These are phyloP conservation scores for Waltiozyma sp. DNA, from an alignment of 1,139 yeast genomes.

Conservation along the genomic window DNA sequence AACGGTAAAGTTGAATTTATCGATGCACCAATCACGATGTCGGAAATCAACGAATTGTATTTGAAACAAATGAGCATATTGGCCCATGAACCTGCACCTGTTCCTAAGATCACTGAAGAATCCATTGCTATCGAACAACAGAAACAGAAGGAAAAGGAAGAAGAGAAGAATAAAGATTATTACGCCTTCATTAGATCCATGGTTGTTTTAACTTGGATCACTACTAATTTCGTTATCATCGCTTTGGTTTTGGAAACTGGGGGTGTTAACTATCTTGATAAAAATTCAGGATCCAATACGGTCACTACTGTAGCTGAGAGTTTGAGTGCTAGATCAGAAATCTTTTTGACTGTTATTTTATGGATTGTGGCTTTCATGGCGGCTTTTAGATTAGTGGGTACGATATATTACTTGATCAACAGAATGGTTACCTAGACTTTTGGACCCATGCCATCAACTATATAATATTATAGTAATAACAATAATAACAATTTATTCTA, in stretches of 20 bases:
- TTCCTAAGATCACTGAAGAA: constrained; percentile 32
- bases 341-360: constrained; percentile 60
- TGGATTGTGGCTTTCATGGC: constrained; percentile 83
- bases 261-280: constrained; percentile 29
- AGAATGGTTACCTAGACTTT: constrained; percentile 23
- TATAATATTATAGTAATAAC: no score
- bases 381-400: constrained; percentile 59
- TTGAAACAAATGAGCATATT: constrained; percentile 55
- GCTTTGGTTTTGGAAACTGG: constrained; percentile 63
- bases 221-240: constrained; percentile 59
- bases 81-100: constrained; percentile 29
- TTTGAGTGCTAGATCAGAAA: constrained; percentile 29
- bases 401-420: constrained; percentile 42
- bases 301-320: constrained; percentile 24
- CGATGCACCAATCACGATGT: constrained; percentile 55
- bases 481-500: no score
- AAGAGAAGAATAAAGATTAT: constrained; percentile 56
- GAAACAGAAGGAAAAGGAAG: constrained; percentile 29
- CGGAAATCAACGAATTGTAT: constrained; percentile 51
- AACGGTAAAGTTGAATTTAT: constrained; percentile 66
- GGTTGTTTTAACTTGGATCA: constrained; percentile 71
- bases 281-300: constrained; percentile 18
- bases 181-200: constrained; percentile 68
- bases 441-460: no score
- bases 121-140: constrained; percentile 16